Conservation (phyloP, 2,329 filamentous ascomycete species). For the Waltergamsia citrina region DNA sequence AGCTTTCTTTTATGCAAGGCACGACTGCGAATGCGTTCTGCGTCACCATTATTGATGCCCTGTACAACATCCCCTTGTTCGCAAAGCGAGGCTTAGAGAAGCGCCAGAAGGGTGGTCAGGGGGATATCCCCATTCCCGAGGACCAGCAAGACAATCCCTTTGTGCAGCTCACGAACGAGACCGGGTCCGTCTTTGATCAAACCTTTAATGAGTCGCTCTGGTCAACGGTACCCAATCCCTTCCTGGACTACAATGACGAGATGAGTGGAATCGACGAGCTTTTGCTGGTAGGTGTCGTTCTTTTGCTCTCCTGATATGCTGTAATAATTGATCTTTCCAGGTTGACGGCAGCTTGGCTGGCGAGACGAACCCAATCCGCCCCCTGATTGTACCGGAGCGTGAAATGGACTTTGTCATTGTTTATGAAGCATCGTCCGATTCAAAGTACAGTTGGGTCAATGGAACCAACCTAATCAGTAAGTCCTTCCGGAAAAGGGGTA, state of each 20-base stretch:
- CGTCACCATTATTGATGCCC: constrained; percentile 14
- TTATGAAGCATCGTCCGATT: constrained; percentile 18
- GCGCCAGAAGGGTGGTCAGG: constrained; percentile 5
- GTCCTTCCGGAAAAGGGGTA: background rate
- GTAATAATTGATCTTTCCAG: constrained; percentile 3
- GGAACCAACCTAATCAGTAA: constrained; percentile 15
- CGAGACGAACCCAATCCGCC: constrained; percentile 17
- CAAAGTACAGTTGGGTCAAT: constrained; percentile 14
- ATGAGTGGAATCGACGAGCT: constrained; percentile 15
- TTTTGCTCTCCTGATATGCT: background rate
- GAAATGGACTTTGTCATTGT: constrained; percentile 18
- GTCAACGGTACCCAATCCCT: constrained; percentile 19
- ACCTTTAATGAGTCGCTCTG: constrained; percentile 20
- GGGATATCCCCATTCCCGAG: constrained; percentile 9
- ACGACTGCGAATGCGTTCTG: constrained; percentile 16
- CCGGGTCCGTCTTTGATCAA: constrained; percentile 12
- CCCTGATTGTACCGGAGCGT: constrained; percentile 16
- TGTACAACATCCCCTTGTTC: constrained; percentile 14
- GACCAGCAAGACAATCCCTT: constrained; percentile 10
- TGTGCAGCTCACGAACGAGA: constrained; percentile 13
- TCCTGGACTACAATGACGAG: constrained; percentile 14
- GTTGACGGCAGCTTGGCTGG: constrained; percentile 19
- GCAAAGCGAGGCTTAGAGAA: constrained; percentile 10
- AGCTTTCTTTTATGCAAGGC: constrained; percentile 18
- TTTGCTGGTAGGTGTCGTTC: constrained; percentile 10